phyloP scores from a whole-genome alignment of 2,329 filamentous ascomycete species.

The Sporothrix brasiliensis region DNA sequence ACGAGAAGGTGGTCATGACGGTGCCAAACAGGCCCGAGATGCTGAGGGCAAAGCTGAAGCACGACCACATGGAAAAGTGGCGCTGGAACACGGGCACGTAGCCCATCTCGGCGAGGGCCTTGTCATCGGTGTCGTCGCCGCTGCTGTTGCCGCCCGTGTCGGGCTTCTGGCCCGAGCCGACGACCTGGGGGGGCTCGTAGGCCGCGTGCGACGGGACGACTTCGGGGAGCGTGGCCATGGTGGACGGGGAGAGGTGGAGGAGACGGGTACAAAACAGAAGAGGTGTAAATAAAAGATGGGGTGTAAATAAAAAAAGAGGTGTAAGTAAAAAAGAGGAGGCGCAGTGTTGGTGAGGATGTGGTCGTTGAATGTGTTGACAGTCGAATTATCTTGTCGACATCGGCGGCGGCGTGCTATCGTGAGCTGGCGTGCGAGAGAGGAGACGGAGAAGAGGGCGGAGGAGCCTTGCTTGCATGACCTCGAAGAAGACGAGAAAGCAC shows the following conservation, averaged over 20 bases:
- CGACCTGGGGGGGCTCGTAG: neutral
- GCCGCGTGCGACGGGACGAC: neutral
- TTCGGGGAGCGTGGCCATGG: neutral
- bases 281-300: neutral
- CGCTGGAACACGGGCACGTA: conserved; percentile 56
- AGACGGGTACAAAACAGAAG: neutral
- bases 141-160: conserved; percentile 20
- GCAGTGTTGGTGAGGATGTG: neutral
- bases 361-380: neutral
- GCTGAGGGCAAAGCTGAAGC: conserved; percentile 62
- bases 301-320: neutral
- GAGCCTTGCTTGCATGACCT: conserved; percentile 24
- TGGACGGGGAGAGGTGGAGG: neutral
- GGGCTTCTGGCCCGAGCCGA: neutral
- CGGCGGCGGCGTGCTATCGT: neutral
- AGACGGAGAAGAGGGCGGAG: neutral
- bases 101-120: conserved; percentile 44
- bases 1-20: conserved; percentile 58
- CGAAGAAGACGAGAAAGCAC: neutral
- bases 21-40: conserved; percentile 60
- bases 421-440: neutral
- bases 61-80: conserved; percentile 60
- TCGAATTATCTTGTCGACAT: neutral
- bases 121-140: conserved; percentile 40
- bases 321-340: neutral